These are phyloP conservation scores for Helotiales sp. DNA, from an alignment of 2,329 filamentous ascomycete genomes.

Conservation along the genomic window DNA sequence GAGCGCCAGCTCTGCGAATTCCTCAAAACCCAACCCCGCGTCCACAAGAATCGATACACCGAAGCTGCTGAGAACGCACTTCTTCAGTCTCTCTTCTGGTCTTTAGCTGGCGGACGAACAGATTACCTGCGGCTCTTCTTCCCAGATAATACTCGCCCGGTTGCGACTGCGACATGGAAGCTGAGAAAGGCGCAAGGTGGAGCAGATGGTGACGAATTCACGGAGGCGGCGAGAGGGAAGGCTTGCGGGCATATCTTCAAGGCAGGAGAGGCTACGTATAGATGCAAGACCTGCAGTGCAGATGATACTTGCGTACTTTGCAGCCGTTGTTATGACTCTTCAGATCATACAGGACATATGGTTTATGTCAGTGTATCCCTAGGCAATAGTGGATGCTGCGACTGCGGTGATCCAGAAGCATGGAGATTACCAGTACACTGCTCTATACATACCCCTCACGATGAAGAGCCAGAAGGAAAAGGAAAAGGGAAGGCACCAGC, in stretches of 20 bases:
- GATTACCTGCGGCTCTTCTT: slow-evolving; percentile 82
- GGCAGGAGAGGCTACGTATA: slow-evolving; percentile 87
- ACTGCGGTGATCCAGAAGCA: slow-evolving; percentile 94
- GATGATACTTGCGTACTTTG: slow-evolving; percentile 97
- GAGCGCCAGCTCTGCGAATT: slow-evolving; percentile 84
- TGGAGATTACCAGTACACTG: slow-evolving; percentile 88
- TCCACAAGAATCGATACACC: slow-evolving; percentile 74
- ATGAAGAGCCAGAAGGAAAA: slow-evolving; percentile 44
- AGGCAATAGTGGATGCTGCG: slow-evolving; percentile 94
- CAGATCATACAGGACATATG: slow-evolving; percentile 90
- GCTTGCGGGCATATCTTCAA: slow-evolving; percentile 98
- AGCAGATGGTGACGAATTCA: slow-evolving; percentile 93
- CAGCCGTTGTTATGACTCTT: slow-evolving; percentile 90
- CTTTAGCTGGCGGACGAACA: slow-evolving; percentile 72
- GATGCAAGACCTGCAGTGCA: slow-evolving; percentile 88
- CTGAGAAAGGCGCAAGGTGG: slow-evolving; percentile 86
- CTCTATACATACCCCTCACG: slow-evolving; percentile 80
- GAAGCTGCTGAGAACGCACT: slow-evolving; percentile 71
- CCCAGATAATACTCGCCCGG: slow-evolving; percentile 65
- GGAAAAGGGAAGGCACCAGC: slow-evolving; percentile 60
- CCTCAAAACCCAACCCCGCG: slow-evolving; percentile 73
- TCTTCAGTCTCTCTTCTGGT: slow-evolving; percentile 80
- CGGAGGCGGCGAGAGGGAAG: slow-evolving; percentile 85
- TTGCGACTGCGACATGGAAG: slow-evolving; percentile 64
- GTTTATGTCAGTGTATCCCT: slow-evolving; percentile 85